A percentile compares a stretch with the other conserved stretches of the same genome.
Evolutionary conservation across 1,284 basidiomycete genomes (phyloP).

Genomic region (Rhodofomes roseus): DNA sequence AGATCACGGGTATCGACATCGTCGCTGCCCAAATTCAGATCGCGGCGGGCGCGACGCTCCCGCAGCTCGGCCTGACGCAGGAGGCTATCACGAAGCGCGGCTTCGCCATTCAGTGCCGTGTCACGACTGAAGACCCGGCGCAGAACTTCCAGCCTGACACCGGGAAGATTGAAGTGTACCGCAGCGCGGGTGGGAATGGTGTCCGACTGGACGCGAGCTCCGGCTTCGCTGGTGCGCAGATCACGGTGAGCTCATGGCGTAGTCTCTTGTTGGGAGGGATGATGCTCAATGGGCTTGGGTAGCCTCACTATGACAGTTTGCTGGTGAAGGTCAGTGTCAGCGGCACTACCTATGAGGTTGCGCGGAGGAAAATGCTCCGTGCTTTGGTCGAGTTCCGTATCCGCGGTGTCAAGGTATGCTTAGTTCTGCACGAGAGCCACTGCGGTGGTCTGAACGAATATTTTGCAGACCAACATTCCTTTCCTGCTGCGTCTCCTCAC

Average conservation of each 20-base stretch:
- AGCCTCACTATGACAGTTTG: conserved; percentile 98
- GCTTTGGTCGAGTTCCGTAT: conserved; percentile 99
- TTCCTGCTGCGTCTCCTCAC: conserved; percentile 98
- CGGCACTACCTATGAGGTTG: conserved; percentile 98
- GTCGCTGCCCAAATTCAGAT: conserved; percentile 99
- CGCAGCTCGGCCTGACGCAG: conserved; percentile 95
- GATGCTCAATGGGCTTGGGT: not conserved
- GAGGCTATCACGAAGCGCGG: conserved; percentile 95
- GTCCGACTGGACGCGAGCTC: conserved; percentile 97
- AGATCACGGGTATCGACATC: conserved; percentile 98
- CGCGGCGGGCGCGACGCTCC: conserved; percentile 92
- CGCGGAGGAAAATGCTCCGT: conserved; percentile 97
- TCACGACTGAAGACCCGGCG: conserved; percentile 98
- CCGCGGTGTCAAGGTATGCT: conserved; percentile 87
- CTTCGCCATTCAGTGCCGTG: conserved; percentile 97
- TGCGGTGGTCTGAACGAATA: no score
- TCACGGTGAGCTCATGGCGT: conserved; percentile 64
- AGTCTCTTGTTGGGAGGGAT: not conserved
- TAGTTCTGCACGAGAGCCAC: no score
- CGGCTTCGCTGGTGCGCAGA: conserved; percentile 98
- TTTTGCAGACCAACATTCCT: conserved; percentile 88
- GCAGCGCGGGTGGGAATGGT: conserved; percentile 97
- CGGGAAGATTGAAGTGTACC: conserved; percentile 99
- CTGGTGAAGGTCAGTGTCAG: conserved; percentile 96
- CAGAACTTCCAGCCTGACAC: conserved; percentile 96